These are phyloP conservation scores for Grosmannia huntii DNA, from an alignment of 2,329 filamentous ascomycete species.

Conservation along the genomic window DNA sequence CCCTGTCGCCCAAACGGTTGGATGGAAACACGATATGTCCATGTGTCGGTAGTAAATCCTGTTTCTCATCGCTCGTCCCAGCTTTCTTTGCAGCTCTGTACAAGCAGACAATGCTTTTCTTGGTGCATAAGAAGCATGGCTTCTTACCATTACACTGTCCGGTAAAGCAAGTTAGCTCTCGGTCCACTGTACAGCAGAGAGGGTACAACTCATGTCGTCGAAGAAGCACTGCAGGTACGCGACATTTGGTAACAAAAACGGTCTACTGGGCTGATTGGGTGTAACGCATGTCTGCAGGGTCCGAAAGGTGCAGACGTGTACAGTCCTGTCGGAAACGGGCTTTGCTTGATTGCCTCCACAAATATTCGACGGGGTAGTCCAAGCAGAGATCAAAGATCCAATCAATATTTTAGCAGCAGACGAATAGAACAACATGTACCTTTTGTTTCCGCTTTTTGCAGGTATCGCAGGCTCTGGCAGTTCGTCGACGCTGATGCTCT, in stretches of 20 bases:
- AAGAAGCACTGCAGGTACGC: background rate
- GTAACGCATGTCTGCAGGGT: background rate
- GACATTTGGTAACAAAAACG: background rate
- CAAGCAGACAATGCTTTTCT: conserved; percentile 32
- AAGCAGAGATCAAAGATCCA: background rate
- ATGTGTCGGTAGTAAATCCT: background rate
- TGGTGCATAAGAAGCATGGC: conserved; percentile 46
- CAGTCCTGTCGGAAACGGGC: no score
- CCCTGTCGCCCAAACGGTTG: background rate
- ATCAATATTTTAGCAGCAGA: background rate
- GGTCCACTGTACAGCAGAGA: background rate
- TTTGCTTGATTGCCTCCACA: no score
- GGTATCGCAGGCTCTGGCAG: conserved; percentile 48
- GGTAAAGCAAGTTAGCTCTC: background rate
- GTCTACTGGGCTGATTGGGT: background rate
- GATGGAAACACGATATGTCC: background rate
- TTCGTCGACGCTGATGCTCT: conserved; percentile 48
- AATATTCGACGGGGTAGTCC: background rate
- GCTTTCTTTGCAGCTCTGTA: conserved; percentile 18
- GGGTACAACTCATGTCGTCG: background rate
- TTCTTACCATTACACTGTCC: conserved; percentile 43
- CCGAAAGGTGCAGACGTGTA: no score
- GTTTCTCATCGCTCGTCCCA: background rate
- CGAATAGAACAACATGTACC: conserved; percentile 26
- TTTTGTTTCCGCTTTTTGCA: conserved; percentile 58